phyloP scores from a whole-genome alignment of 768 basidiomycete genomes.

The Podaxis mareebaensis region DNA sequence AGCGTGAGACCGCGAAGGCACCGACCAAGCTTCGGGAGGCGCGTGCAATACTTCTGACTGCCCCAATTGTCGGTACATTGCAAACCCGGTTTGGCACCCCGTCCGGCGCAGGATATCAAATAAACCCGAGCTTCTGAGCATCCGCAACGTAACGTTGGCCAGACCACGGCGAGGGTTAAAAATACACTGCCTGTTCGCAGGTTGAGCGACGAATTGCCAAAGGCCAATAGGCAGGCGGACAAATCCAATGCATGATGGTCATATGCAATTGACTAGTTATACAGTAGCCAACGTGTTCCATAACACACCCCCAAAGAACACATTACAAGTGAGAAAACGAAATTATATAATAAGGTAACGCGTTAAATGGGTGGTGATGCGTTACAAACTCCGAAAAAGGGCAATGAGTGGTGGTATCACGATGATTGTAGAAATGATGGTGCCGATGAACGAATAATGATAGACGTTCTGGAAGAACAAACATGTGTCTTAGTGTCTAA shows the following conservation, averaged over 20 bases:
- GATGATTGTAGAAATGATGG: not conserved
- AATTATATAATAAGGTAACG: not conserved
- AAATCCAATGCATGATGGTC: too few species aligned
- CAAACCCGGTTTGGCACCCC: too few species aligned
- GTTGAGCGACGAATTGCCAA: too few species aligned
- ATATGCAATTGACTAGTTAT: not conserved
- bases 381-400: not conserved
- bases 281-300: not conserved
- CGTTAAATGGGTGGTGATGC: not conserved
- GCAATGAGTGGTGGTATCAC: not conserved
- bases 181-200: too few species aligned
- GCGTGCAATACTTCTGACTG: not conserved
- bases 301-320: not conserved
- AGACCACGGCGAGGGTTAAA: too few species aligned
- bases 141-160: too few species aligned
- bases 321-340: not conserved
- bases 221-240: too few species aligned
- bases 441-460: constrained; percentile 3
- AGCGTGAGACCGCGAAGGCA: constrained; percentile 16
- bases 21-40: constrained; percentile 18
- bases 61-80: not conserved
- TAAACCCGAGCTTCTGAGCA: too few species aligned
- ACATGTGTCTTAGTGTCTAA: not conserved
- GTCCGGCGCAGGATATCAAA: too few species aligned
- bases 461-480: not conserved